Conservation (phyloP, 2,329 filamentous ascomycete species). For the Diplocarpon rosae region DNA sequence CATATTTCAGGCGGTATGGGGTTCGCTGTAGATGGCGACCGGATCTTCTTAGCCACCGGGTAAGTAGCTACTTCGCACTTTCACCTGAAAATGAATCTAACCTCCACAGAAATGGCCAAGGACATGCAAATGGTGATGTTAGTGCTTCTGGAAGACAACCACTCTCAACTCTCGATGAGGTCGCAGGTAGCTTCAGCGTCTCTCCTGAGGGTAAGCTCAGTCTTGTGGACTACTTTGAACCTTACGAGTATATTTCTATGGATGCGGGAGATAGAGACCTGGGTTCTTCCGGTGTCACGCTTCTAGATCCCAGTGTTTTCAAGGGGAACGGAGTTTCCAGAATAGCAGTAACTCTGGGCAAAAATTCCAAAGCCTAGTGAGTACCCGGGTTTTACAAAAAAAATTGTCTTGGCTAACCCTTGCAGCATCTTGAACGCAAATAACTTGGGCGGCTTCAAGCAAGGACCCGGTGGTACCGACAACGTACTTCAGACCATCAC, state of each 20-base stretch:
- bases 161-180: conserved; percentile 33
- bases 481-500: conserved; percentile 35
- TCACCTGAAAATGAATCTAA: conserved; percentile 10
- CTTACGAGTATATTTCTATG: conserved; percentile 38
- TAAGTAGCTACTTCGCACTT: conserved; percentile 5
- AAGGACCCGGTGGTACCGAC: conserved; percentile 27
- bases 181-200: conserved; percentile 34
- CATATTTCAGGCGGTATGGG: conserved; percentile 25
- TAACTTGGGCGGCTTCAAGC: conserved; percentile 27
- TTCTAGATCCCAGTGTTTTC: conserved; percentile 35
- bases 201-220: conserved; percentile 33
- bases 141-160: conserved; percentile 27
- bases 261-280: conserved; percentile 41
- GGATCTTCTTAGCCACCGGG: conserved; percentile 26
- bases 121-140: conserved; percentile 28
- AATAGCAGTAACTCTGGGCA: conserved; percentile 39
- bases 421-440: conserved; percentile 28
- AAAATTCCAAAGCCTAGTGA: conserved; percentile 38
- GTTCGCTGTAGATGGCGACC: conserved; percentile 25
- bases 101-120: conserved; percentile 25
- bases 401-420: neutral
- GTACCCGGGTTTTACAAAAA: neutral
- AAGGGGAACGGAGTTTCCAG: conserved; percentile 33
- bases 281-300: conserved; percentile 32
- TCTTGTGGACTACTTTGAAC: conserved; percentile 43